These are phyloP conservation scores for Tetracentron sinense DNA, from an alignment of 164 flowering plant genomes.

Conservation along the genomic window DNA sequence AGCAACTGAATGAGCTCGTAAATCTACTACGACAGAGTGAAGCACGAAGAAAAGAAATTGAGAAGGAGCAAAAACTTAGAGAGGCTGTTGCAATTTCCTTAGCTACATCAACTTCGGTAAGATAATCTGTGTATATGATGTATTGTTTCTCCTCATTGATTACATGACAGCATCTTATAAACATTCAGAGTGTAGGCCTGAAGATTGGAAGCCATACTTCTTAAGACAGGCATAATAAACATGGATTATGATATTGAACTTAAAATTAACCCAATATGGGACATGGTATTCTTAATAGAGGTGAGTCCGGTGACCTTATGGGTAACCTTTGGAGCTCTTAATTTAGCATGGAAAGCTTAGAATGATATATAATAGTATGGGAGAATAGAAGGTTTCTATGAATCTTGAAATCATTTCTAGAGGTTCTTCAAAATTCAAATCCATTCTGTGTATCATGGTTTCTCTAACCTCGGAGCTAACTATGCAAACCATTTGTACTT, in stretches of 20 bases:
- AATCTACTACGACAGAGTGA: slow-evolving; percentile 80
- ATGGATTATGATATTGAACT: no score
- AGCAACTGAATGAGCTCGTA: slow-evolving; percentile 83
- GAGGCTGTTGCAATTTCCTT: slow-evolving; percentile 71
- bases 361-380: neutral
- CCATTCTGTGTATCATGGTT: neutral
- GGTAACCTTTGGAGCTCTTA: no score
- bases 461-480: neutral
- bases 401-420: neutral
- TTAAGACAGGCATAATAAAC: no score
- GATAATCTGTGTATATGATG: slow-evolving; percentile 12
- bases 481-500: neutral
- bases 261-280: no score
- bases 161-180: no score
- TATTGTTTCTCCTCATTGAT: neutral
- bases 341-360: no score
- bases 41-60: slow-evolving; percentile 72
- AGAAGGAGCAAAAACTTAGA: slow-evolving; percentile 83
- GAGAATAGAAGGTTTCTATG: neutral
- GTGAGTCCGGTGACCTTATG: no score
- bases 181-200: no score
- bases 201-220: no score
- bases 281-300: no score
- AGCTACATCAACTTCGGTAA: slow-evolving; percentile 70
- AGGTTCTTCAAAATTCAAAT: neutral